Percentiles rank a stretch among this genome's conserved stretches.
Evolutionary conservation across 2,329 filamentous ascomycete species (phyloP).

Genomic region (Xenosphaeropsis pyriputrescens): DNA sequence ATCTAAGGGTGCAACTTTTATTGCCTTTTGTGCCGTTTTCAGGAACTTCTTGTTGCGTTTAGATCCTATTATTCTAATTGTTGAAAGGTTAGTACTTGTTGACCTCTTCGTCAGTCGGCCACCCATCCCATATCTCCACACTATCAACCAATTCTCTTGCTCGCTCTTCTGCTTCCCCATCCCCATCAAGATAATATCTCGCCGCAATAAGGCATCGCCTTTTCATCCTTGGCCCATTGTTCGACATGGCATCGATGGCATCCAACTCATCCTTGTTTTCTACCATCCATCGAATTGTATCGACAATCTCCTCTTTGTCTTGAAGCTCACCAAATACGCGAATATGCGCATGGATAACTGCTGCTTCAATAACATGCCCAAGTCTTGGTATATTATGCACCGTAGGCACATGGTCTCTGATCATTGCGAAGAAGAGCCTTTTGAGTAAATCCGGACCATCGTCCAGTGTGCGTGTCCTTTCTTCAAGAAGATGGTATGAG

Average conservation of each 20-base stretch:
- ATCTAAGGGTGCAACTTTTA: too few species aligned
- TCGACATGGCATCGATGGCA: conserved; percentile 3
- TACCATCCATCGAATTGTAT: conserved; percentile 43
- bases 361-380: conserved; percentile 27
- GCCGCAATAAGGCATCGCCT: conserved; percentile 10
- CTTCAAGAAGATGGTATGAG: conserved; percentile 1
- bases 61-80: too few species aligned
- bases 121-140: conserved; percentile 12
- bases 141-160: conserved; percentile 9
- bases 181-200: conserved; percentile 6
- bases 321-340: conserved; percentile 45
- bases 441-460: background rate
- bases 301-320: conserved; percentile 41
- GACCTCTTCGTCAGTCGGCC: conserved; percentile 11
- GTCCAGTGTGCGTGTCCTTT: background rate
- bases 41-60: too few species aligned
- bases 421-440: background rate
- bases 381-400: conserved; percentile 14
- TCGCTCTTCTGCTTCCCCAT: conserved; percentile 4
- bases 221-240: conserved; percentile 8
- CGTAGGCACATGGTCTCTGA: background rate
- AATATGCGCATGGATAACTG: conserved; percentile 42
- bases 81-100: background rate
- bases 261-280: conserved; percentile 24
- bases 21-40: too few species aligned